These are phyloP conservation scores for Hippophae tibetana DNA, from an alignment of 306 rosid genomes.

Conservation along the genomic window DNA sequence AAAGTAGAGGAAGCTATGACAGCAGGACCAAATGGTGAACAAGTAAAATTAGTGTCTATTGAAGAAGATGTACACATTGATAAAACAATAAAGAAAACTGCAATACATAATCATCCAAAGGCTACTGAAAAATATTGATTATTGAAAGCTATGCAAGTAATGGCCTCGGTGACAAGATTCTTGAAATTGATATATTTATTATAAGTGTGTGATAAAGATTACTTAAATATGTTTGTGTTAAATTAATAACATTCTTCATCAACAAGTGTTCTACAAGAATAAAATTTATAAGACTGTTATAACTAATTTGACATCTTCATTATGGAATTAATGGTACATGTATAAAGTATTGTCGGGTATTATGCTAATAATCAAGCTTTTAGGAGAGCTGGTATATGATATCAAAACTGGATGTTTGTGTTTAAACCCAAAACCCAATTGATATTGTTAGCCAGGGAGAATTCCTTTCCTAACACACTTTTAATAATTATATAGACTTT, in stretches of 20 bases:
- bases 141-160: constrained; percentile 1
- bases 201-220: not conserved
- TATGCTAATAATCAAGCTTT: too few species aligned
- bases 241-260: not conserved
- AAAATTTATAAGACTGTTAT: not conserved
- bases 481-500: too few species aligned
- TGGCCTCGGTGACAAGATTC: not conserved
- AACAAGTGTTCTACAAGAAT: not conserved
- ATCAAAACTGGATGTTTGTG: too few species aligned
- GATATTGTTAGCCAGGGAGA: too few species aligned
- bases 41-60: constrained; percentile 26
- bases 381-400: too few species aligned
- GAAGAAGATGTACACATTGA: constrained; percentile 55
- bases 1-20: constrained; percentile 33
- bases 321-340: too few species aligned
- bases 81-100: constrained; percentile 28
- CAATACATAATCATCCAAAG: constrained; percentile 18
- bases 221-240: not conserved
- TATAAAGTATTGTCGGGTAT: too few species aligned
- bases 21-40: constrained; percentile 43
- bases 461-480: too few species aligned
- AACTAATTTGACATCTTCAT: not conserved
- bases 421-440: too few species aligned
- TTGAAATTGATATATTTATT: not conserved
- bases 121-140: constrained; percentile 9